Conservation (phyloP, 495 filamentous ascomycete species). For the Talaromyces adpressus region DNA sequence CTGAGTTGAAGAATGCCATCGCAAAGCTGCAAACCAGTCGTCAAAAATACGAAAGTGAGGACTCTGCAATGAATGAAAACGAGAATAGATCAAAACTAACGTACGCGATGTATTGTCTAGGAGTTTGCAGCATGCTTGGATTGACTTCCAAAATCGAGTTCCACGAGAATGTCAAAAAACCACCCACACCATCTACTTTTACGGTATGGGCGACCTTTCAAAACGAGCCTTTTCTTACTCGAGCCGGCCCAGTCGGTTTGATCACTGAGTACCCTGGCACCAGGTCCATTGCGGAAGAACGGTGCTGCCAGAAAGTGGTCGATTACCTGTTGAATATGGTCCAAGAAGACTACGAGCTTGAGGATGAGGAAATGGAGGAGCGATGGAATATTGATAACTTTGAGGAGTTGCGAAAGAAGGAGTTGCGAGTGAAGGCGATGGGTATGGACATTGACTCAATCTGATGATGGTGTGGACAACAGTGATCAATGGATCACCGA, state of each 20-base stretch:
- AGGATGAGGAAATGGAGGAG: background rate
- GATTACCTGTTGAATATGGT: conserved; percentile 23
- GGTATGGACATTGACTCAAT: background rate
- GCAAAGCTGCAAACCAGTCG: background rate
- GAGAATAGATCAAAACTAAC: background rate
- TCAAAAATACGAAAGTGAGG: conserved; percentile 11
- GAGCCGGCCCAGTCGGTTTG: conserved; percentile 24
- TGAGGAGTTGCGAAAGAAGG: background rate
- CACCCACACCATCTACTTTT: conserved; percentile 8
- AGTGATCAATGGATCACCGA: background rate
- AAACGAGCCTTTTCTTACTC: conserved; percentile 23
- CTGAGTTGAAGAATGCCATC: conserved; percentile 10
- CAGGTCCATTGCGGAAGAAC: conserved; percentile 10
- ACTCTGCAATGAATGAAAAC: background rate
- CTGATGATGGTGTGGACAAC: background rate
- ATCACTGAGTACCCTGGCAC: conserved; percentile 4
- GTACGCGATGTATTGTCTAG: conserved; percentile 10
- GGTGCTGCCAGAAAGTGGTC: conserved; percentile 19
- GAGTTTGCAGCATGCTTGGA: conserved; percentile 18
- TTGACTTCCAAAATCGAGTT: conserved; percentile 16
- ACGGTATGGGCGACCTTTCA: conserved; percentile 19
- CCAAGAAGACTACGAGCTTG: conserved; percentile 19
- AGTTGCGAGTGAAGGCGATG: too few relatives aligned
- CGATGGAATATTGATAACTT: background rate
- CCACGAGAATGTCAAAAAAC: background rate